A percentile compares a stretch with the other conserved stretches of the same genome.
Conservation (phyloP, 2,329 filamentous ascomycete genomes). For the Tolypocladium tropicale region DNA sequence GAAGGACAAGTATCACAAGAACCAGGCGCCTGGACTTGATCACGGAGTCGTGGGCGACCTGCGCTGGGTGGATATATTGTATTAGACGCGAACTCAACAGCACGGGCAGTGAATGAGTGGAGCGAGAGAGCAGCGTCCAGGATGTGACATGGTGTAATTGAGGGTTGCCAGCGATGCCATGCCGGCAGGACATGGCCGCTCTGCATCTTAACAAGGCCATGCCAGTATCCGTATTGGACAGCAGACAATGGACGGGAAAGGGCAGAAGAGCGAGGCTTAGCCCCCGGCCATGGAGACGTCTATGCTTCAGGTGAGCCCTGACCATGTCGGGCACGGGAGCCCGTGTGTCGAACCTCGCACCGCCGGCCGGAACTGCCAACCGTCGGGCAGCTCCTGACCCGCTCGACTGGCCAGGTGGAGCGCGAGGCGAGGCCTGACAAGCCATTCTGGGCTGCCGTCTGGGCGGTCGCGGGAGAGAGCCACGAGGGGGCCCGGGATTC, state of each 20-base stretch:
- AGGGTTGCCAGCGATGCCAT: neutral
- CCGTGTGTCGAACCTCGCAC: neutral
- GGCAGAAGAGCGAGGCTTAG: neutral
- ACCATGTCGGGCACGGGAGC: neutral
- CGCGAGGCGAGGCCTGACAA: neutral
- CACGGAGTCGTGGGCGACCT: neutral
- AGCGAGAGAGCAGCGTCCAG: neutral
- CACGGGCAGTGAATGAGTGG: neutral
- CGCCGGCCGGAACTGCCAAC: neutral
- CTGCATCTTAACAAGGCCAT: neutral
- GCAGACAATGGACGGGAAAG: neutral
- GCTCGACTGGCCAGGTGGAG: neutral
- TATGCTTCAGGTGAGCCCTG: conserved; percentile 1
- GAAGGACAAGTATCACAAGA: neutral
- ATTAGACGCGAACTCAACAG: neutral
- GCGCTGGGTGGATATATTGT: neutral
- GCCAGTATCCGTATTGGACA: neutral
- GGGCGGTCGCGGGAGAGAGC: neutral
- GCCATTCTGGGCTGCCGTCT: neutral
- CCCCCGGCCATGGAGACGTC: neutral
- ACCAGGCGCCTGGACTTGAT: neutral
- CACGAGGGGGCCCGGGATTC: neutral
- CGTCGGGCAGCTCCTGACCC: neutral
- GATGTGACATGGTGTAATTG: neutral
- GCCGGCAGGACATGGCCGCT: neutral